These are phyloP conservation scores for Centaurea solstitialis DNA, from an alignment of 129 eudicot species.

Conservation along the genomic window DNA sequence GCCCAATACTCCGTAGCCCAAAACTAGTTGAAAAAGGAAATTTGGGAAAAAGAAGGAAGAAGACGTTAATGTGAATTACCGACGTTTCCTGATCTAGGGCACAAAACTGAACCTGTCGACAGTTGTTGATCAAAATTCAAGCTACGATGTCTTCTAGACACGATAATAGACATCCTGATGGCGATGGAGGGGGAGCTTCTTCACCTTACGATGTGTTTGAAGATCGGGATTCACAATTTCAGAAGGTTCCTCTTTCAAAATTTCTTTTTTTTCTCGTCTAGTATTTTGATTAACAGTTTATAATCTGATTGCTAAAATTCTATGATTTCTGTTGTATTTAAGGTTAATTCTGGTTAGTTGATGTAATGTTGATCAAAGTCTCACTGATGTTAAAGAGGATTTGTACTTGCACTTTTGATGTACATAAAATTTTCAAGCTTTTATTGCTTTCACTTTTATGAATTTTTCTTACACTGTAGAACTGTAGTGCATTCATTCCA, in stretches of 20 bases:
- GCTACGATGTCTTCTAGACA: constrained; percentile 50
- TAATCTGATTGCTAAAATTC: neutral
- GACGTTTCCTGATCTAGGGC: constrained; percentile 27
- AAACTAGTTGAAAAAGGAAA: neutral
- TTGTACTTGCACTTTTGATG: constrained; percentile 7
- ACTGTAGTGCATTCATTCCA: neutral
- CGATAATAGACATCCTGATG: constrained; percentile 37
- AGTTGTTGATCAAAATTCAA: neutral
- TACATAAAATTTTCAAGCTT: neutral
- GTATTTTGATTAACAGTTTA: neutral
- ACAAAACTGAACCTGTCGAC: constrained; percentile 20
- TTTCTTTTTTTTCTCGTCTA: neutral
- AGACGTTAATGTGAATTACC: neutral
- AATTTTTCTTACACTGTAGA: neutral
- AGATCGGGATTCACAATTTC: constrained; percentile 53
- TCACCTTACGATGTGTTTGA: constrained; percentile 56
- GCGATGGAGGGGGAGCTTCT: constrained; percentile 48
- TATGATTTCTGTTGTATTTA: neutral
- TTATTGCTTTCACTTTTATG: neutral
- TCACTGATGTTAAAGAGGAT: neutral
- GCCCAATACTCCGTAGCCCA: constrained; percentile 1
- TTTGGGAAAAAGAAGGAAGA: neutral
- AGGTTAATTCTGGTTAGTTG: constrained; percentile 4
- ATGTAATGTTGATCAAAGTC: neutral
- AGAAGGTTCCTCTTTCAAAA: constrained; percentile 38